Conservation (phyloP, 352 stramenopile species). For the Pythium insidiosum region DNA sequence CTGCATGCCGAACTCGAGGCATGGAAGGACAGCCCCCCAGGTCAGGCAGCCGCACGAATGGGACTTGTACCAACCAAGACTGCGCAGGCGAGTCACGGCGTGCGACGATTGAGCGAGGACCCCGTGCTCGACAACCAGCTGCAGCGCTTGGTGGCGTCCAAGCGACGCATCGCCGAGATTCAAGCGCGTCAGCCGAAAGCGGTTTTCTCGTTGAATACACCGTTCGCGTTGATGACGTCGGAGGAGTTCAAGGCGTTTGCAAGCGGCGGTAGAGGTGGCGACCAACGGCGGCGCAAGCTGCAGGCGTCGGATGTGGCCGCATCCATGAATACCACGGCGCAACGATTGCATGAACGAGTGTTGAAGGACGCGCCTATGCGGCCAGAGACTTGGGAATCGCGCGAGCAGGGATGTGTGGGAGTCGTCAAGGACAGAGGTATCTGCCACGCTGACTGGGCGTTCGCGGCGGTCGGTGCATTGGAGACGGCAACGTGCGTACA, state of each 20-base stretch:
- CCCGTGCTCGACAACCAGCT: background rate
- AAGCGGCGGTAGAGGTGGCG: background rate
- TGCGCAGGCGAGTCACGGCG: background rate
- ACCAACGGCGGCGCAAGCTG: background rate
- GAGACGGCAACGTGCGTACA: conserved; percentile 85
- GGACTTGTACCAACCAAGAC: background rate
- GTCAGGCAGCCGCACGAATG: background rate
- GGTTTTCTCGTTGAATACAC: conserved; percentile 35
- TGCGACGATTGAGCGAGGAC: background rate
- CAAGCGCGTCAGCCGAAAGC: conserved; percentile 21
- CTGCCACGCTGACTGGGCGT: conserved; percentile 96
- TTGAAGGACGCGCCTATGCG: background rate
- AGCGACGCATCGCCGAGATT: background rate
- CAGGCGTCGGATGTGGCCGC: background rate
- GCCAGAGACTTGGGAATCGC: background rate
- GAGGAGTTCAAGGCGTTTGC: conserved; percentile 33
- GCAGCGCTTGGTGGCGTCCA: background rate
- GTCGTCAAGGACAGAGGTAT: conserved; percentile 78
- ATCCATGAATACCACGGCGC: too few relatives aligned
- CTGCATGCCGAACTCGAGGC: background rate
- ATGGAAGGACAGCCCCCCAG: conserved; percentile 1
- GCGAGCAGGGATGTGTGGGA: conserved; percentile 1
- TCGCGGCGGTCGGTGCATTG: conserved; percentile 87
- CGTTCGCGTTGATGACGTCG: conserved; percentile 47
- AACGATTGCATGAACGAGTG: background rate